Evolutionary conservation across 2,329 filamentous ascomycete species (phyloP).

Genomic region (Cercospora citrullina): DNA sequence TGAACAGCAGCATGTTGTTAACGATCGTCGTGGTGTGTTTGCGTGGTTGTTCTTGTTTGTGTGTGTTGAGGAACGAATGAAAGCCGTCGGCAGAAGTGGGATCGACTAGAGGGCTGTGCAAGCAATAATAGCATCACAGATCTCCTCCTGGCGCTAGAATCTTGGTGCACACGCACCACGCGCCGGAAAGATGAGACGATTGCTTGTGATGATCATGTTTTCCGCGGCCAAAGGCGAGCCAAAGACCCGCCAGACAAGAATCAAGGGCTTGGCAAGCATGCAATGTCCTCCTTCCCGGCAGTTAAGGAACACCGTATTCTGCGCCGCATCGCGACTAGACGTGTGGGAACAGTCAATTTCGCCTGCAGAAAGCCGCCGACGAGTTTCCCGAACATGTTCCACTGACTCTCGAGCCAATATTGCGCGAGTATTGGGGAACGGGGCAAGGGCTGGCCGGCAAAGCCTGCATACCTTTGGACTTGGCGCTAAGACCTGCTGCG

Average conservation of each 20-base stretch:
- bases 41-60: background rate
- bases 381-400: background rate
- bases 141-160: slow-evolving; percentile 7
- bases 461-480: background rate
- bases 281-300: background rate
- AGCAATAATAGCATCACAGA: slow-evolving; percentile 9
- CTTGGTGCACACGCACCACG: slow-evolving; percentile 6
- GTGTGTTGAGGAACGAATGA: background rate
- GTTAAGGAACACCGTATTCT: background rate
- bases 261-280: slow-evolving; percentile 5
- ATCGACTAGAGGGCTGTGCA: slow-evolving; percentile 1
- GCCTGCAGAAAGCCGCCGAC: background rate
- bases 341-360: background rate
- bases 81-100: background rate
- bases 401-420: background rate
- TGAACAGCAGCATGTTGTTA: slow-evolving; percentile 7
- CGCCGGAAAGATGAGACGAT: slow-evolving; percentile 4
- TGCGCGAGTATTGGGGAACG: background rate
- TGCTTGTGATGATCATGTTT: slow-evolving; percentile 1
- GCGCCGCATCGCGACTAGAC: background rate
- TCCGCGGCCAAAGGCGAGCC: background rate
- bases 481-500: background rate
- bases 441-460: background rate
- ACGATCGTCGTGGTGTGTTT: background rate
- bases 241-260: background rate